Evolutionary conservation across 1,284 basidiomycete species (phyloP).

Genomic region (Ustilago cynodontis): DNA sequence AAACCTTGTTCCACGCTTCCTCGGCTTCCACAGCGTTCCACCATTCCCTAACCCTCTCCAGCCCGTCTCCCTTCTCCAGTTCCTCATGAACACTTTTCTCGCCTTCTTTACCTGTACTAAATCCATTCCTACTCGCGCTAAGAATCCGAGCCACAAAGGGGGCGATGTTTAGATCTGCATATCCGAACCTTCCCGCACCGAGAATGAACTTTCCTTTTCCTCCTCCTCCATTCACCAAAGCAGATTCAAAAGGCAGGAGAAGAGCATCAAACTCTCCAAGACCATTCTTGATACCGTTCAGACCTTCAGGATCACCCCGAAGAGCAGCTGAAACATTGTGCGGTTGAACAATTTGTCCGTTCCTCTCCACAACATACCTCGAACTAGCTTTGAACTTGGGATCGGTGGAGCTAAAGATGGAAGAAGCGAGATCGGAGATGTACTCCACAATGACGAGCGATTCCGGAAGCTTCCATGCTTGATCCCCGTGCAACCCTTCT

Average conservation of each 20-base stretch:
- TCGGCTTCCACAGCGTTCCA: constrained; percentile 15
- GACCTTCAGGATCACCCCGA: not conserved
- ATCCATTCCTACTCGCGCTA: too few species aligned
- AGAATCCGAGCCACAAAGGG: constrained; percentile 15
- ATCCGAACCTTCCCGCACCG: constrained; percentile 14
- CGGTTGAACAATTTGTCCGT: constrained; percentile 22
- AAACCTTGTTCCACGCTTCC: constrained; percentile 18
- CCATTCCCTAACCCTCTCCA: constrained; percentile 22
- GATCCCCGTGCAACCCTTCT: not conserved
- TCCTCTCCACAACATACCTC: constrained; percentile 26
- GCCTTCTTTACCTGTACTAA: too few species aligned
- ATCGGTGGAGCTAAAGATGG: constrained; percentile 1
- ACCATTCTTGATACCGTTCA: not conserved
- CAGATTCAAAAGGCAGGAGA: not conserved
- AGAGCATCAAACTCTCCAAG: constrained; percentile 13
- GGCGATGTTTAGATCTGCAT: constrained; percentile 24
- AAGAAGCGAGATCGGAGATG: constrained; percentile 13
- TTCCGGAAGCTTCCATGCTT: constrained; percentile 27
- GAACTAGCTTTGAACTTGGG: constrained; percentile 5
- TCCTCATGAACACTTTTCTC: constrained; percentile 8
- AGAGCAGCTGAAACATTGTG: constrained; percentile 12
- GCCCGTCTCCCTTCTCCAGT: constrained; percentile 2
- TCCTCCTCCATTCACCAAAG: not conserved
- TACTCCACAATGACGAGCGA: constrained; percentile 42
- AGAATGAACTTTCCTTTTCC: constrained; percentile 1